These are phyloP conservation scores for Coriaria nepalensis DNA, from an alignment of 306 rosid genomes.

Conservation along the genomic window DNA sequence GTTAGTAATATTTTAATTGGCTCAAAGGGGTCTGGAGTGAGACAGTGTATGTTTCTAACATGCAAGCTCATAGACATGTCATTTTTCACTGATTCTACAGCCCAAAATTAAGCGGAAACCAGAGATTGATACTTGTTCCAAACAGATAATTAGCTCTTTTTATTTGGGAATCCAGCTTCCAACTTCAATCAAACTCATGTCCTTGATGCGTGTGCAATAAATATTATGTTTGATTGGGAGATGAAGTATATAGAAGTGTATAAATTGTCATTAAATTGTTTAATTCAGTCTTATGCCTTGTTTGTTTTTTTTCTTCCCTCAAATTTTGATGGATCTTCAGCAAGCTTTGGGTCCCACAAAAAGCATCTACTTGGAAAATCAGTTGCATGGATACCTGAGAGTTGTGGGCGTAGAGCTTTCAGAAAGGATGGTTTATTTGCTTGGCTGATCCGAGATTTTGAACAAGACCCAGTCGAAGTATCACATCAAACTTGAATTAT, in stretches of 20 bases:
- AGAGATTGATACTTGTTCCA: too few species aligned
- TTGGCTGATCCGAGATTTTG: constrained; percentile 16
- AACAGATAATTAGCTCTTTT: too few species aligned
- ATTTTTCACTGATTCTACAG: not conserved
- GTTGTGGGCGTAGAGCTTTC: constrained; percentile 62
- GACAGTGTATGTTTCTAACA: constrained; percentile 39
- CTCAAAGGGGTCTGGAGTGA: constrained; percentile 35
- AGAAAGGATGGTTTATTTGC: constrained; percentile 51
- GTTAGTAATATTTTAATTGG: constrained; percentile 42
- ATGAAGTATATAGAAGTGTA: too few species aligned
- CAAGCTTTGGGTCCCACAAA: constrained; percentile 22
- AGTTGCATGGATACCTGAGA: constrained; percentile 44
- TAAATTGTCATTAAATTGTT: too few species aligned
- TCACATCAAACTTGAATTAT: not conserved
- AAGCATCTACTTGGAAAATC: constrained; percentile 42
- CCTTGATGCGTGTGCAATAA: too few species aligned
- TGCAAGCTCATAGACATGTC: not conserved
- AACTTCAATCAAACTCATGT: too few species aligned
- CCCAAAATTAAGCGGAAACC: not conserved
- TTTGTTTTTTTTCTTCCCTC: constrained; percentile 11
- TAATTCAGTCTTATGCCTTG: constrained; percentile 5
- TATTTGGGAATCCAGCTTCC: too few species aligned
- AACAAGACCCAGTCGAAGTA: too few species aligned
- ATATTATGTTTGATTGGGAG: too few species aligned
- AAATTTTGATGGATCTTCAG: constrained; percentile 42